Percentiles rank a stretch among this genome's conserved stretches.
These are phyloP conservation scores for Acacia confusa DNA, from an alignment of 306 rosid species.

Conservation along the genomic window DNA sequence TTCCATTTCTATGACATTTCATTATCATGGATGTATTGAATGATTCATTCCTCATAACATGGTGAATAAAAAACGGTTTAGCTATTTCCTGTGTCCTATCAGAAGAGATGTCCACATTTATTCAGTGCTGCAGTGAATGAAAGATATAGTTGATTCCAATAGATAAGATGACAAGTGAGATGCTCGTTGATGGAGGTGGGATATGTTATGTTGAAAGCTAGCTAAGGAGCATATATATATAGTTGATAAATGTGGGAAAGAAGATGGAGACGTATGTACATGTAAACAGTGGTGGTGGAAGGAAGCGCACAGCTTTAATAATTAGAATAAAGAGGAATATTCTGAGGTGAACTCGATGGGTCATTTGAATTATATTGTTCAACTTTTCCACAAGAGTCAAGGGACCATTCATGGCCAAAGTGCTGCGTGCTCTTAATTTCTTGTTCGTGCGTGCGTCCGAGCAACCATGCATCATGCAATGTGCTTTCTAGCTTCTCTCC, in stretches of 20 bases:
- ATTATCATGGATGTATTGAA: too few species aligned
- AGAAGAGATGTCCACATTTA: too few species aligned
- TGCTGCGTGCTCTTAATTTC: constrained; percentile 24
- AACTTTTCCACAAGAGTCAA: constrained; percentile 4
- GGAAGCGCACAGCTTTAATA: background rate
- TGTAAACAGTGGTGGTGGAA: background rate
- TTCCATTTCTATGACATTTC: too few species aligned
- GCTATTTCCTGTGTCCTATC: too few species aligned
- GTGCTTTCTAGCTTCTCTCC: constrained; percentile 11
- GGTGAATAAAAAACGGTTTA: too few species aligned
- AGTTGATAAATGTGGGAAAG: constrained; percentile 9
- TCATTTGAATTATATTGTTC: constrained; percentile 24
- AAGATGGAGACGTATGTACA: constrained; percentile 2
- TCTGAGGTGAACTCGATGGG: constrained; percentile 24
- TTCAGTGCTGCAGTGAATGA: too few species aligned
- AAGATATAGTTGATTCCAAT: too few species aligned
- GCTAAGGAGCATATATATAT: too few species aligned
- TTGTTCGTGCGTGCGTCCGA: background rate
- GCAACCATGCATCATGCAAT: background rate
- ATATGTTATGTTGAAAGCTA: too few species aligned
- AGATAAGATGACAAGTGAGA: too few species aligned
- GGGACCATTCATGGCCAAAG: constrained; percentile 17
- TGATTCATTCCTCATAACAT: too few species aligned
- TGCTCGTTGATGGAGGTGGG: too few species aligned
- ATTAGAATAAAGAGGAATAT: background rate